Evolutionary conservation across 2,329 filamentous ascomycete genomes (phyloP).

Genomic region (Alternaria consortialis): DNA sequence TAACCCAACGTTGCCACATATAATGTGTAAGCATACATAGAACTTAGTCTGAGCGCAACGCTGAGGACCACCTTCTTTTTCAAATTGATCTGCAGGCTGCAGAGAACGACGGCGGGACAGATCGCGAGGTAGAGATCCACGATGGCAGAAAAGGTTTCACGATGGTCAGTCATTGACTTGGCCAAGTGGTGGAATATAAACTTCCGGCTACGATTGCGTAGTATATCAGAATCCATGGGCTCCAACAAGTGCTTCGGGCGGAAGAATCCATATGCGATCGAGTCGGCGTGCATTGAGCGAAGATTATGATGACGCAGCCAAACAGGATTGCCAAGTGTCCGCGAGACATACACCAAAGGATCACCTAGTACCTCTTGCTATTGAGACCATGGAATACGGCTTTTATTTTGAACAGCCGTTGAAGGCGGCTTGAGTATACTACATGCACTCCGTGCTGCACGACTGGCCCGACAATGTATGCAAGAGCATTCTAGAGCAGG

Average conservation of each 20-base stretch:
- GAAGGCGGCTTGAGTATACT: background rate
- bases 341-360: background rate
- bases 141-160: background rate
- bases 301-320: slow-evolving; percentile 3
- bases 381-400: background rate
- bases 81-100: background rate
- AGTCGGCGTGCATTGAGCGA: background rate
- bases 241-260: background rate
- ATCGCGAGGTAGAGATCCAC: slow-evolving; percentile 6
- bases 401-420: background rate
- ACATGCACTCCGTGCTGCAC: slow-evolving; percentile 2
- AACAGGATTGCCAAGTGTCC: background rate
- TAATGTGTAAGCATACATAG: background rate
- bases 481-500: background rate
- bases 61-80: background rate
- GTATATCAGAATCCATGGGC: slow-evolving; percentile 1
- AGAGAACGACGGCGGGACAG: background rate
- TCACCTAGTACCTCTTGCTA: background rate
- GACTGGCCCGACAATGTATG: slow-evolving; percentile 1
- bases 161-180: background rate
- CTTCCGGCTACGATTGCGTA: slow-evolving; percentile 3
- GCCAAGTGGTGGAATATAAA: background rate
- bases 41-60: slow-evolving; percentile 1
- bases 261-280: slow-evolving; percentile 1
- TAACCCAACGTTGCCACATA: background rate